Percentiles rank a stretch among this genome's conserved stretches.
These are phyloP conservation scores for Xylariales sp. DNA, from an alignment of 2,329 filamentous ascomycete genomes.

Conservation along the genomic window DNA sequence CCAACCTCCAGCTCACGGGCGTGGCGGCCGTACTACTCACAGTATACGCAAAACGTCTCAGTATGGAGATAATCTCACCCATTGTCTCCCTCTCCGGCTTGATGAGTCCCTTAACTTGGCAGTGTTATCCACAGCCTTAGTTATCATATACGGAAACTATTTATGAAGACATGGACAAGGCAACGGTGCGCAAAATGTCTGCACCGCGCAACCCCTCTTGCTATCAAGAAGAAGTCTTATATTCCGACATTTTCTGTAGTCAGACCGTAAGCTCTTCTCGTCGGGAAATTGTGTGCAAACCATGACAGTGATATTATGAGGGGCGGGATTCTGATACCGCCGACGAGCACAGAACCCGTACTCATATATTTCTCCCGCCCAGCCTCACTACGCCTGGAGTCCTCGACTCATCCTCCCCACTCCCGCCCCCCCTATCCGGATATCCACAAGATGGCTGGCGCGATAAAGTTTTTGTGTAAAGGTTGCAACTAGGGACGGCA, in stretches of 20 bases:
- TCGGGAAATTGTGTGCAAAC: neutral
- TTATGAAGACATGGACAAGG: neutral
- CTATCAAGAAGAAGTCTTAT: no score
- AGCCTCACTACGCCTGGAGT: no score
- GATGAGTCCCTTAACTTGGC: neutral
- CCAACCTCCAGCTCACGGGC: neutral
- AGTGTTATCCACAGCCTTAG: neutral
- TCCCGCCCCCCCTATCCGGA: neutral
- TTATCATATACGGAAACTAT: neutral
- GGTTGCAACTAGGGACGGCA: neutral
- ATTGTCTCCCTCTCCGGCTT: no score
- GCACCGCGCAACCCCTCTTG: neutral
- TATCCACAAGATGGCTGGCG: neutral
- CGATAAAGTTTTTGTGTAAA: neutral
- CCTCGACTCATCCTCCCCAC: neutral
- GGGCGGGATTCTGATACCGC: neutral
- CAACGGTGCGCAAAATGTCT: neutral
- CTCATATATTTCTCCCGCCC: neutral
- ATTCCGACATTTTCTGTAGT: neutral
- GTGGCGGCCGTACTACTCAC: neutral
- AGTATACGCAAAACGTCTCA: neutral
- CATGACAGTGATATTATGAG: neutral
- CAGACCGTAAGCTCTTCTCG: neutral
- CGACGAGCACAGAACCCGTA: neutral
- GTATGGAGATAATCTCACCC: neutral